Base-by-base conservation (phyloP, 768 basidiomycete species). In the Mycena epipterygia region DNA sequence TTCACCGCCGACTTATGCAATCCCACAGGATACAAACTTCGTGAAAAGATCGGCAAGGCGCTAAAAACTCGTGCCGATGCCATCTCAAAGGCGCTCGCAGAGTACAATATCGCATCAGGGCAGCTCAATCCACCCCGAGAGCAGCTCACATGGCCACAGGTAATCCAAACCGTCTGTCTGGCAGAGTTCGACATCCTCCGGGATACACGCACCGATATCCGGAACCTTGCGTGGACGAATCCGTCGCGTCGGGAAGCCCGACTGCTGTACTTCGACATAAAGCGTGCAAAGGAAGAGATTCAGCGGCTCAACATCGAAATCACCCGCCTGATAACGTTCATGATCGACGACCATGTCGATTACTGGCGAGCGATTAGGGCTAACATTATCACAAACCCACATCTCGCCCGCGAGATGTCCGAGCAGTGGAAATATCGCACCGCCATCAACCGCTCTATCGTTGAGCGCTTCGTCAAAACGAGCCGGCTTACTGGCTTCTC, bases 161-260 rank as follows among this genome's bases (percentile, higher is more conserved):
- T 63, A 21, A 63, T 5, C 51, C 17, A 11, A 9, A 76, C 39
- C 35, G 13, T 63, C 49, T 0, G 33, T 19, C 71, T 63, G 8
- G 62, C 62, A 2, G 62, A 63, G 51, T 63, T 63, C 39, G 62
- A 63, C 62, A 2, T 52, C 7, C 62, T 63, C 9, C 6, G 48
- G 1, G 62, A 63, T 16, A 63, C 62, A 41, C 51, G 51, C 8
- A 42, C 4, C 27, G 62, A 63, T 25, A 53, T 63, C 51, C 27
- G 62, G 0, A 29, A 2, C 2, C 37, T 39, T 3, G 49, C 62
- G 1, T 63, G 62, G 62, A 19, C 62, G 4, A 1, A 41, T 12
- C 62, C 62, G 7, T 27, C 37, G 5, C 62, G 62, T 17, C 49
- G 49, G 1, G 49, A 63, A 21, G 62, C 62, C 1, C 4, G 5